phyloP scores from a whole-genome alignment of 805 yeast species.

The Schwanniomyces pseudopolymorphus region DNA sequence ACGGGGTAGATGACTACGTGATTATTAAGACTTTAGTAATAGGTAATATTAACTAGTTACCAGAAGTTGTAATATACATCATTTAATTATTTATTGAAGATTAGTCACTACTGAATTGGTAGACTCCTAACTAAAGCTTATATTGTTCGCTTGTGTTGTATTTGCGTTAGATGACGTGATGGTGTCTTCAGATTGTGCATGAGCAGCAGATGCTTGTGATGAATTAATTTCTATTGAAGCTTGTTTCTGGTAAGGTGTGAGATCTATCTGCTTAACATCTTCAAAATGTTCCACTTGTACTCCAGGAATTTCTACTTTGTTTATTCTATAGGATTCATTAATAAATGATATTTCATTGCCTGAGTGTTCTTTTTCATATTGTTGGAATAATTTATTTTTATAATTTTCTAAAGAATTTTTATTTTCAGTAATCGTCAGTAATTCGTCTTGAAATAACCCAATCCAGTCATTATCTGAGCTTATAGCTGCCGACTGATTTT shows the following conservation, averaged over 20 bases:
- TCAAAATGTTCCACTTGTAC: constrained; percentile 19
- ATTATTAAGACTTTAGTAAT: constrained; percentile 62
- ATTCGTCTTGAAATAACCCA: constrained; percentile 7
- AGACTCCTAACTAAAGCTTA: too few relatives aligned
- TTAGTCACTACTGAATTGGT: too few relatives aligned
- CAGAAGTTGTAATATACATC: neutral
- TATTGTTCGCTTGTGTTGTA: too few relatives aligned
- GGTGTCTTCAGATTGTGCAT: too few relatives aligned
- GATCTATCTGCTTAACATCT: constrained; percentile 22
- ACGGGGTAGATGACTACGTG: constrained; percentile 62
- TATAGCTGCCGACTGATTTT: constrained; percentile 1
- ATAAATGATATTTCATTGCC: constrained; percentile 14
- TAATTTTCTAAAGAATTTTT: constrained; percentile 14
- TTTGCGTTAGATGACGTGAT: too few relatives aligned
- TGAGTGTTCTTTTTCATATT: constrained; percentile 15
- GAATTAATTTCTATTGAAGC: neutral
- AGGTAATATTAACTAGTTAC: constrained; percentile 25
- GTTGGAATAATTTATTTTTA: constrained; percentile 12
- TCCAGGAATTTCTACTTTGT: constrained; percentile 5
- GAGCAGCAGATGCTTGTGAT: neutral
- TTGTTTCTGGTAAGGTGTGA: constrained; percentile 12
- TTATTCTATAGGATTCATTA: constrained; percentile 10
- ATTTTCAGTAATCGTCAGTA: constrained; percentile 13
- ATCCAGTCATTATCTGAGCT: constrained; percentile 2
- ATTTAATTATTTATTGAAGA: neutral